Percentiles rank a stretch among this genome's conserved stretches.
Conservation (phyloP, 2,329 filamentous ascomycete genomes). For the Curvularia verruculosa region DNA sequence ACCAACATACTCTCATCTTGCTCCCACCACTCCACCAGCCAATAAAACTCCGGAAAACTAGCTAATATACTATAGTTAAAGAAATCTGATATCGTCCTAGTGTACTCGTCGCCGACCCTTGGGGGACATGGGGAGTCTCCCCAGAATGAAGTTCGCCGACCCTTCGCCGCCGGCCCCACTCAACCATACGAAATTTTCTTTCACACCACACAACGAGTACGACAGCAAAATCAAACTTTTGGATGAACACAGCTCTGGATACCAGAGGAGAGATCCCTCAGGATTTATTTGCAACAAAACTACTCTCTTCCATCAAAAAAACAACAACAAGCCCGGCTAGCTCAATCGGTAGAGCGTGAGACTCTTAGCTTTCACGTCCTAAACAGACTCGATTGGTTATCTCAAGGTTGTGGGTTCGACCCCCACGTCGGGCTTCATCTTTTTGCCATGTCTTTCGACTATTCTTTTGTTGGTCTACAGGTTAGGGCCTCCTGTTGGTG, state of each 20-base stretch:
- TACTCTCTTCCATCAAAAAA: not conserved
- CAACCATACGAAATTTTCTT: slow-evolving; percentile 7
- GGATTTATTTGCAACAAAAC: not conserved
- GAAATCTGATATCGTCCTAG: not conserved
- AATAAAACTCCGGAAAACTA: not conserved
- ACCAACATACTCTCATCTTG: not conserved
- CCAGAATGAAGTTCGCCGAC: slow-evolving; percentile 8
- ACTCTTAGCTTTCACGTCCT: slow-evolving; percentile 42
- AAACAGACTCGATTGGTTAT: slow-evolving; percentile 18
- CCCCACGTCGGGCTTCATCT: slow-evolving; percentile 20
- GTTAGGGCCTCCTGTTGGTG: not conserved
- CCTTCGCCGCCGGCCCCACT: slow-evolving; percentile 13
- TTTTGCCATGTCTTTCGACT: not conserved
- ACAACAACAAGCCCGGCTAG: slow-evolving; percentile 14
- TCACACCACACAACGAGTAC: not conserved
- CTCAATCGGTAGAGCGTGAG: slow-evolving; percentile 52
- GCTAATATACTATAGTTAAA: not conserved
- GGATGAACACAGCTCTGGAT: too few relatives aligned
- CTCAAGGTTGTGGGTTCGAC: slow-evolving; percentile 26
- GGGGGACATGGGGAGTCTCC: not conserved
- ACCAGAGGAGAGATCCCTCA: too few relatives aligned
- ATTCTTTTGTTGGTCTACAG: not conserved
- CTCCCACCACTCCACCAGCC: not conserved
- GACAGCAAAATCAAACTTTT: not conserved
- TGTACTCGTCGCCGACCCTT: not conserved